Conservation (phyloP, 495 filamentous ascomycete species). For the Geopyxis carbonaria region DNA sequence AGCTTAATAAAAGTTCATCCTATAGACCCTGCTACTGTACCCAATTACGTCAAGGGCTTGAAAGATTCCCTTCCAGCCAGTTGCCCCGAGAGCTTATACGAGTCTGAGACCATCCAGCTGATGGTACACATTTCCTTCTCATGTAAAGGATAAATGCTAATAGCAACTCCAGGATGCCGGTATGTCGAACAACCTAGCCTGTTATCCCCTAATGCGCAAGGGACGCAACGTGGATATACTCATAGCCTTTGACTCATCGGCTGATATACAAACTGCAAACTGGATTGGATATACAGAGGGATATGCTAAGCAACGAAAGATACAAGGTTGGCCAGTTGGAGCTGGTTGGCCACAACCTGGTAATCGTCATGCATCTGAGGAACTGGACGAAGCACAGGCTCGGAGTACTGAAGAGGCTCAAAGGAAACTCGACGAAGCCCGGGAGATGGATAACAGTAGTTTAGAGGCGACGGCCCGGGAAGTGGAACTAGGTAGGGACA, state of each 20-base stretch:
- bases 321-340: conserved; percentile 86
- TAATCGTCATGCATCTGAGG: conserved; percentile 37
- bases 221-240: conserved; percentile 78
- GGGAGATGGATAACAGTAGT: conserved; percentile 32
- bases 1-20: conserved; percentile 81
- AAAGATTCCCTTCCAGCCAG: conserved; percentile 51
- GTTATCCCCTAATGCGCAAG: conserved; percentile 79
- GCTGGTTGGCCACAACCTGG: conserved; percentile 65
- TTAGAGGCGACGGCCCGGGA: conserved; percentile 11
- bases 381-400: conserved; percentile 53
- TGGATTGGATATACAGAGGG: conserved; percentile 88
- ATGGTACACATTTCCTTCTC: conserved; percentile 35
- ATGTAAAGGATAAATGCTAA: background rate
- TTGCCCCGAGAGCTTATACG: conserved; percentile 45
- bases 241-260: conserved; percentile 75
- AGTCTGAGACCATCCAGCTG: conserved; percentile 54
- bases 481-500: conserved; percentile 26
- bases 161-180: conserved; percentile 48
- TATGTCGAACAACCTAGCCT: conserved; percentile 93
- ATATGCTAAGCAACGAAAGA: conserved; percentile 69
- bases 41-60: conserved; percentile 75
- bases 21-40: conserved; percentile 71
- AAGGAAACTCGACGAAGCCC: conserved; percentile 45
- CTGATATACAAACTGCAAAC: conserved; percentile 71
- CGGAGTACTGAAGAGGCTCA: conserved; percentile 41